phyloP scores from a whole-genome alignment of 179 eudicot genomes.

The Beta corolliflora region DNA sequence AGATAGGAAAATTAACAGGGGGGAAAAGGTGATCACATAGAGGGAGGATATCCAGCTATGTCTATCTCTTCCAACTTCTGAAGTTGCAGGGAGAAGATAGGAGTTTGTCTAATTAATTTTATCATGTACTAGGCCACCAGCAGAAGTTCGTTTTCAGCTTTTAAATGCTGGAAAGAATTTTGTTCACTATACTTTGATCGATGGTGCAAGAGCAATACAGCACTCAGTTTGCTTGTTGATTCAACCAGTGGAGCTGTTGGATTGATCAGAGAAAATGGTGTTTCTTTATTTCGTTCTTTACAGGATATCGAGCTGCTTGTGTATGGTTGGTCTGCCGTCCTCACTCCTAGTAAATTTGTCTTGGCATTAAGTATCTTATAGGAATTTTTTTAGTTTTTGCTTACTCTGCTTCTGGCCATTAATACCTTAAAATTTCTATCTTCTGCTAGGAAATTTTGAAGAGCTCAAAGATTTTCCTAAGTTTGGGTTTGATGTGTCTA shows the following conservation, averaged over 20 bases:
- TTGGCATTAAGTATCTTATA: not conserved
- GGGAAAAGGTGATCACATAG: not conserved
- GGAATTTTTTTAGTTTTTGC: not conserved
- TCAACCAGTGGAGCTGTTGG: slow-evolving; percentile 66
- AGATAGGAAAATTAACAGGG: not conserved
- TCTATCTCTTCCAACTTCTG: not conserved
- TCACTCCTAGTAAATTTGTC: slow-evolving; percentile 2
- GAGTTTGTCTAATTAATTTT: slow-evolving; percentile 30
- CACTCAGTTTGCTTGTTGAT: slow-evolving; percentile 75
- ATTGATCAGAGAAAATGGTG: slow-evolving; percentile 64
- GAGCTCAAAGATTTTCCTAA: slow-evolving; percentile 42
- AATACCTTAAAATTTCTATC: not conserved
- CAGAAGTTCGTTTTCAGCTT: slow-evolving; percentile 60
- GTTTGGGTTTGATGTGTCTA: slow-evolving; percentile 50
- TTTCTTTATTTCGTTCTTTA: slow-evolving; percentile 76
- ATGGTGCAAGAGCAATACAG: slow-evolving; percentile 74
- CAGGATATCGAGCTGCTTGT: slow-evolving; percentile 81
- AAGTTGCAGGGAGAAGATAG: not conserved
- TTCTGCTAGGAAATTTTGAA: slow-evolving; percentile 54
- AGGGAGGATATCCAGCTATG: not conserved
- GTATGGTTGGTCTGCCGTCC: slow-evolving; percentile 53
- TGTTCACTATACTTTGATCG: slow-evolving; percentile 56
- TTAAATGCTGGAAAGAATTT: slow-evolving; percentile 80
- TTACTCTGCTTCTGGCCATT: not conserved
- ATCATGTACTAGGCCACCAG: slow-evolving; percentile 58